Percentiles rank a stretch among this genome's conserved stretches.
phyloP scores from a whole-genome alignment of 257 asterid species.

The Ilex aquifolium region DNA sequence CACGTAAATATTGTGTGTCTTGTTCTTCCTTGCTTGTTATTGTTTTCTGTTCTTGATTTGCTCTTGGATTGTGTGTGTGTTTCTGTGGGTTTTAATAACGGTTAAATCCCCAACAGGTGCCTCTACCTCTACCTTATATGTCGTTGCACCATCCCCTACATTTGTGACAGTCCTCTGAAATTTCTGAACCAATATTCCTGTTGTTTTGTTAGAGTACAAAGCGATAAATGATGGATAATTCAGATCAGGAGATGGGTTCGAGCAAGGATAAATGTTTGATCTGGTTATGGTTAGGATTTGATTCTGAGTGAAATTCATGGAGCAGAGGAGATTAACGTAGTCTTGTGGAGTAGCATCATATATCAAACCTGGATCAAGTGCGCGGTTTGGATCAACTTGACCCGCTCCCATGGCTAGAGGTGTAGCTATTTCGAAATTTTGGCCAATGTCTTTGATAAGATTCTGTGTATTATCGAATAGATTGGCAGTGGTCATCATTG shows the following conservation, averaged over 20 bases:
- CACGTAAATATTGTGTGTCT: too few relatives aligned
- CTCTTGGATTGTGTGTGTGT: too few relatives aligned
- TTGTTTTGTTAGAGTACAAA: slow-evolving; percentile 12
- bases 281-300: slow-evolving; percentile 27
- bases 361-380: slow-evolving; percentile 42
- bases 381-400: slow-evolving; percentile 35
- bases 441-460: slow-evolving; percentile 15
- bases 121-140: slow-evolving; percentile 15
- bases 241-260: slow-evolving; percentile 22
- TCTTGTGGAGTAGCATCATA: slow-evolving; percentile 30
- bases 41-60: too few relatives aligned
- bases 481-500: slow-evolving; percentile 40
- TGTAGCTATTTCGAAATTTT: slow-evolving; percentile 14
- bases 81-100: too few relatives aligned
- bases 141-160: slow-evolving; percentile 22
- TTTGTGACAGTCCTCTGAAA: slow-evolving; percentile 33
- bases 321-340: slow-evolving; percentile 31
- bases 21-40: too few relatives aligned
- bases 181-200: not conserved
- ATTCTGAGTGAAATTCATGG: slow-evolving; percentile 29
- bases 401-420: slow-evolving; percentile 46
- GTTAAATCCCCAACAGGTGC: too few relatives aligned
- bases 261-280: slow-evolving; percentile 18
- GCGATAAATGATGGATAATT: slow-evolving; percentile 41
- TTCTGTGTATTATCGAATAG: slow-evolving; percentile 21